A percentile compares a stretch with the other conserved stretches of the same genome.
phyloP scores from a whole-genome alignment of 129 eudicot genomes.

The Mikania micrantha region DNA sequence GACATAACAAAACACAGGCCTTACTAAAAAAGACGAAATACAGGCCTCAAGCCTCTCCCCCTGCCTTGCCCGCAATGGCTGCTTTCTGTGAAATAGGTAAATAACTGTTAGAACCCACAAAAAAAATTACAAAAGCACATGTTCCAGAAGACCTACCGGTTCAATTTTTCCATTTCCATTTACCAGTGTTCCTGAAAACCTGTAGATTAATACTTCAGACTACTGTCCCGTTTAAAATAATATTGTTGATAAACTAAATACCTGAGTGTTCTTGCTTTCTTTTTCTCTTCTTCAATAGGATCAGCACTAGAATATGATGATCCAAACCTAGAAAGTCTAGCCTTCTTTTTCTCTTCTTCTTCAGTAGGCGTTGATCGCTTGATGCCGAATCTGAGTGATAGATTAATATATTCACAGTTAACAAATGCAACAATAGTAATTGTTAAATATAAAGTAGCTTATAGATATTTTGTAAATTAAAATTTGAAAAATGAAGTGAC shows the following conservation, averaged over 20 bases:
- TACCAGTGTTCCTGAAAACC: constrained; percentile 56
- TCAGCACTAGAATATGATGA: constrained; percentile 37
- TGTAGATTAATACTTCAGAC: constrained; percentile 20
- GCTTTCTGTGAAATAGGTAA: constrained; percentile 35
- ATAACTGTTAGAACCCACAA: neutral
- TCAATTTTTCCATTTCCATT: constrained; percentile 38
- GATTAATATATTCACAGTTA: neutral
- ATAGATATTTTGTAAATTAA: neutral
- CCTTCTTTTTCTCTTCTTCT: constrained; percentile 85
- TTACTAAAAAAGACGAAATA: constrained; percentile 26
- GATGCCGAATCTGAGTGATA: constrained; percentile 65
- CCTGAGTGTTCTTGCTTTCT: constrained; percentile 95
- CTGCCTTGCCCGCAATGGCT: constrained; percentile 42
- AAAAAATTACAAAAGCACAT: neutral
- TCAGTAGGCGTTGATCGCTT: constrained; percentile 40
- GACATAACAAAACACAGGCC: constrained; percentile 3
- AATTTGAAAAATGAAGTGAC: neutral
- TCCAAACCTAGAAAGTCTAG: constrained; percentile 88
- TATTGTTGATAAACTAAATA: constrained; percentile 1
- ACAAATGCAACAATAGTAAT: neutral
- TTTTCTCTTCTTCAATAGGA: constrained; percentile 75
- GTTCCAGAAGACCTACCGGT: constrained; percentile 16
- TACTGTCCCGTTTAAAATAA: neutral
- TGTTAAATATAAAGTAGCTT: neutral
- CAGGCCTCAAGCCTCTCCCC: constrained; percentile 43